Conservation (phyloP, 768 basidiomycete genomes). For the Suillus weaverae region DNA sequence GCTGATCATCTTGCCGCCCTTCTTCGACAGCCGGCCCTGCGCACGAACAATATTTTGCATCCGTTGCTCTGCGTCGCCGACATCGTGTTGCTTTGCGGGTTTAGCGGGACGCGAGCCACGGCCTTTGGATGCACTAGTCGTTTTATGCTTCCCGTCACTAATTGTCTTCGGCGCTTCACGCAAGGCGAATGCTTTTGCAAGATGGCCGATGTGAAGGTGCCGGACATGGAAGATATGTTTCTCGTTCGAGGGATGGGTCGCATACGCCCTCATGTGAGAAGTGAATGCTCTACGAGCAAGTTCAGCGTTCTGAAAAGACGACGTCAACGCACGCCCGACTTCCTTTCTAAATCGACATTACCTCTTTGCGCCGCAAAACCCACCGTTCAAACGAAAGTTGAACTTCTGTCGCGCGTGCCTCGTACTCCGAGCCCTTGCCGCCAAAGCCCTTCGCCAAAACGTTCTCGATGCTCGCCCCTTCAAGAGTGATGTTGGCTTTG, state of each 20-base stretch:
- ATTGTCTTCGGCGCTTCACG: slow-evolving; percentile 72
- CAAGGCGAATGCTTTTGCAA: slow-evolving; percentile 88
- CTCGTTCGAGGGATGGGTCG: slow-evolving; percentile 93
- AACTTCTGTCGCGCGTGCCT: slow-evolving; percentile 90
- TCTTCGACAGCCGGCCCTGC: slow-evolving; percentile 80
- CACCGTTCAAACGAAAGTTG: slow-evolving; percentile 94
- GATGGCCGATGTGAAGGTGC: slow-evolving; percentile 90
- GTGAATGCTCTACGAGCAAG: slow-evolving; percentile 83
- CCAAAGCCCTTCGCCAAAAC: slow-evolving; percentile 84
- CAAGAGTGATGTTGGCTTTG: slow-evolving; percentile 48
- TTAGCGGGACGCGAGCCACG: slow-evolving; percentile 9
- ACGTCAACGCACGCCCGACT: slow-evolving; percentile 9
- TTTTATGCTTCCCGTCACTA: slow-evolving; percentile 25
- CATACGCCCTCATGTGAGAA: slow-evolving; percentile 94
- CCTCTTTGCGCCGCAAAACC: slow-evolving; percentile 75
- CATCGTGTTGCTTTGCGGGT: slow-evolving; percentile 19
- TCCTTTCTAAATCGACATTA: slow-evolving; percentile 29
- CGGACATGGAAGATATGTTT: slow-evolving; percentile 97
- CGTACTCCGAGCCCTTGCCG: slow-evolving; percentile 76
- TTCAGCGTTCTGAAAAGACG: slow-evolving; percentile 60
- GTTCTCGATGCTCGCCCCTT: slow-evolving; percentile 62
- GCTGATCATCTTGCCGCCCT: slow-evolving; percentile 72
- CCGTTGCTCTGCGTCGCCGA: slow-evolving; percentile 64
- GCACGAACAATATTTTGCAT: slow-evolving; percentile 86
- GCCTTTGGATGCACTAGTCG: slow-evolving; percentile 5